phyloP scores from a whole-genome alignment of 371 early-diverging fungal genomes.

The Mucor lusitanicus region DNA sequence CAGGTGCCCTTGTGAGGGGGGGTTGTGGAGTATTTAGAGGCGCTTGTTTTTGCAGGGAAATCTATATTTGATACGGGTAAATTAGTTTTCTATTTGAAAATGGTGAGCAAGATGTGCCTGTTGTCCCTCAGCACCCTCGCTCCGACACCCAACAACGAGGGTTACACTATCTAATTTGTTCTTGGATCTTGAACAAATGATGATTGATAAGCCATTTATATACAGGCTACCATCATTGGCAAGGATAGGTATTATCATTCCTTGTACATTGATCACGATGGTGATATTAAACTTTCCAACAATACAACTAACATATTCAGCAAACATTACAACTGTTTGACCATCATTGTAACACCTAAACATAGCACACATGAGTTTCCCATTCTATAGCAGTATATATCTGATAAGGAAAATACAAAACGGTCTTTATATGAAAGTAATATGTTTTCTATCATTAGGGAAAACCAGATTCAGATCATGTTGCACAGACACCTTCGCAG shows the following conservation, averaged over 20 bases:
- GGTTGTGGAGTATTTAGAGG: background rate
- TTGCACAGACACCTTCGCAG: background rate
- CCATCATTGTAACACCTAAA: background rate
- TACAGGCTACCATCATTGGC: background rate
- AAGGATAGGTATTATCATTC: too few relatives aligned
- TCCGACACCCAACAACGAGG: background rate
- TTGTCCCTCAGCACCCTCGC: too few relatives aligned
- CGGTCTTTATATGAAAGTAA: background rate
- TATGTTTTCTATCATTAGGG: background rate
- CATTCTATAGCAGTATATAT: background rate
- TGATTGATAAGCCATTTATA: background rate
- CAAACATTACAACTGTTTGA: background rate
- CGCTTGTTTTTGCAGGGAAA: too few relatives aligned
- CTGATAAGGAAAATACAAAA: background rate
- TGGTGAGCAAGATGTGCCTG: background rate
- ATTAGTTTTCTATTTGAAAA: too few relatives aligned
- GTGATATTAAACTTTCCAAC: background rate
- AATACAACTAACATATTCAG: background rate
- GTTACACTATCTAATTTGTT: background rate
- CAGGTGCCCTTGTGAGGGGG: background rate
- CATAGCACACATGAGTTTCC: background rate
- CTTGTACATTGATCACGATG: background rate
- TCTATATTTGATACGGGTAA: too few relatives aligned
- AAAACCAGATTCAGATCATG: background rate
- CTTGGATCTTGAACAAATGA: background rate